A percentile compares a stretch with the other conserved stretches of the same genome.
Evolutionary conservation across 225 moss, liverwort and hornwort genomes (phyloP).

Genomic region (Polytrichum formosum): DNA sequence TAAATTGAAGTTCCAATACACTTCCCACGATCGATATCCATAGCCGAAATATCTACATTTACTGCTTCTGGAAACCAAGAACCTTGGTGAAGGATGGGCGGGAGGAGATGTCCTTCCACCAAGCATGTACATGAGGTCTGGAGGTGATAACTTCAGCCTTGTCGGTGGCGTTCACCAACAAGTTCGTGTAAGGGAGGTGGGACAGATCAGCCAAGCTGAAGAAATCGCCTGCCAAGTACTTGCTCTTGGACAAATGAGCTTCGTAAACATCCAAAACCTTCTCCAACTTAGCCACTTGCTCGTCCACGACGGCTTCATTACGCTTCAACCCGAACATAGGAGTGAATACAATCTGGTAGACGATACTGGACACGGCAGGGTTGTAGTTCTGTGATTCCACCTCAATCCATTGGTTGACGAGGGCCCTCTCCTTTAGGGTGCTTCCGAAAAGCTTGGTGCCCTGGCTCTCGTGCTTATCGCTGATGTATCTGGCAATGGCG

Average conservation of each 20-base stretch:
- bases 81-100: conserved; percentile 31
- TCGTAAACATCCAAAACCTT: conserved; percentile 23
- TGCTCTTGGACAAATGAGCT: conserved; percentile 12
- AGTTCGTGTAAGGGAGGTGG: conserved; percentile 16
- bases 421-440: conserved; percentile 2
- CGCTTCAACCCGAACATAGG: background rate
- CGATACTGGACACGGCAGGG: background rate
- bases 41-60: background rate
- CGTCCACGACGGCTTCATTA: conserved; percentile 7
- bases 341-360: conserved; percentile 1
- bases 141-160: conserved; percentile 14
- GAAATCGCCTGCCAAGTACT: conserved; percentile 31
- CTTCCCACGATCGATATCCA: no score
- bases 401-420: conserved; percentile 17
- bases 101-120: conserved; percentile 23
- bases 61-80: background rate
- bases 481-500: conserved; percentile 15
- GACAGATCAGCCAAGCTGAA: conserved; percentile 33
- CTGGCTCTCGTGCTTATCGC: conserved; percentile 5
- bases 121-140: conserved; percentile 19
- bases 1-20: no score
- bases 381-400: conserved; percentile 26
- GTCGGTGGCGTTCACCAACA: conserved; percentile 14
- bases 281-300: conserved; percentile 16
- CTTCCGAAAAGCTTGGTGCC: conserved; percentile 13